Evolutionary conservation across 805 yeast genomes (phyloP), one percentile per base, ranked within the genome.

Genomic region (Ogataea paraovalis): DNA sequence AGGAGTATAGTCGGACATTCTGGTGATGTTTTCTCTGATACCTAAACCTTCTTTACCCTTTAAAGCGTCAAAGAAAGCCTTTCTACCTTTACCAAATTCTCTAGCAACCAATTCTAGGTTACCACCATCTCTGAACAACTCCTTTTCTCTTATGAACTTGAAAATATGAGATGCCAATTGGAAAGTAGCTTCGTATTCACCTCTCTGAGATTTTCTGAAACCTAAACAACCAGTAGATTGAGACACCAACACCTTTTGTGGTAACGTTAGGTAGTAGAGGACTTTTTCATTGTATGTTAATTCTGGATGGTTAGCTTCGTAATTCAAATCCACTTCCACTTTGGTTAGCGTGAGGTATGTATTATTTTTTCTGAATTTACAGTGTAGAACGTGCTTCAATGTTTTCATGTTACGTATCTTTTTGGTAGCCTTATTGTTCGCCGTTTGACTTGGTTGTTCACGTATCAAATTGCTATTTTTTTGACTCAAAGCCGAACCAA

Each of bases 161-260:
- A 92, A 89, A 69, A 87, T 74, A 53, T 78, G 79, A 3, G 90
- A 72, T 14, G 90, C 72, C 9, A 92, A 84, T 65, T 90, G 97
- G 73, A 85, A 91, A 13, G 85, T 85, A 1, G 96, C 97, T 68
- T 92, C 99, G 61, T 87, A 88, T 66, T 89, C 96, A 42, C 95
- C 88, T 68, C 97, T 82, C 47, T 89, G 89, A 16, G 94, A 80
- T 60, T 90, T 89, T 60, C 89, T 79, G 73, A 90, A 92, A 3
- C 98, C 99, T 44, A 89, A 72, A 62, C 79, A 80, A 44, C 99
- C 99, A 0, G 96, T 85, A 7, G 88, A 78, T 43, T 87, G 70
- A 20, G 84, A 79, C 40, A 84, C 63, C 53, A 79, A 75, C 25
- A 85, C 82, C 53, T 80, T 84, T 67, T 91, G 92, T 22, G 90